These are phyloP conservation scores for Chrysosphaeria jannelii DNA, from an alignment of 2,329 filamentous ascomycete genomes.

Conservation along the genomic window DNA sequence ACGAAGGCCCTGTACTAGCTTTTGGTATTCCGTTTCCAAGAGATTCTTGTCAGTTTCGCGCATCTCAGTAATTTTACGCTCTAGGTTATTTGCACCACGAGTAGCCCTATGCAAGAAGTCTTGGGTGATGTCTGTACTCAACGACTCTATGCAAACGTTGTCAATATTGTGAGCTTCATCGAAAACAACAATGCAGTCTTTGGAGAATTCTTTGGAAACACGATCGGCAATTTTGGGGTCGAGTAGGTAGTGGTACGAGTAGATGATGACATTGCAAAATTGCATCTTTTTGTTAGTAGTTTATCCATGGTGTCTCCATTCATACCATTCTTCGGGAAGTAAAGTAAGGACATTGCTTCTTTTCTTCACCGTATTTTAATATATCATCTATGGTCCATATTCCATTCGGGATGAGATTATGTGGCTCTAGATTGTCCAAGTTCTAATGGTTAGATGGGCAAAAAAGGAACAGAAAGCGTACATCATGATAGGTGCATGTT, in stretches of 20 bases:
- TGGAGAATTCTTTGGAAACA: constrained; percentile 53
- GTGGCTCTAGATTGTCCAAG: constrained; percentile 74
- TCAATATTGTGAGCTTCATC: constrained; percentile 98
- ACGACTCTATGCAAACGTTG: constrained; percentile 92
- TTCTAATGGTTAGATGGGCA: constrained; percentile 21
- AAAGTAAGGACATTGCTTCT: constrained; percentile 96
- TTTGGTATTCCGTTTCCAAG: constrained; percentile 80
- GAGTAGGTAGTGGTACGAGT: constrained; percentile 93
- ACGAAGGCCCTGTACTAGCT: constrained; percentile 71
- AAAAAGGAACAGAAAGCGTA: constrained; percentile 10
- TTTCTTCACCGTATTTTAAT: constrained; percentile 65
- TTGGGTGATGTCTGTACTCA: constrained; percentile 90
- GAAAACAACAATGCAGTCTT: constrained; percentile 95
- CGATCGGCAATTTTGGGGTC: constrained; percentile 94
- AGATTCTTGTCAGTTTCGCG: constrained; percentile 86
- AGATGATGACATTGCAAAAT: constrained; percentile 98
- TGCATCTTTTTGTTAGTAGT: constrained; percentile 34
- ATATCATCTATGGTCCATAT: constrained; percentile 89
- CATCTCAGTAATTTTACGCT: constrained; percentile 79
- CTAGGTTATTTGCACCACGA: constrained; percentile 66
- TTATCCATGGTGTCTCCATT: not conserved
- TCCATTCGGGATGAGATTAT: constrained; percentile 79
- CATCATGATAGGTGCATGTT: constrained; percentile 83
- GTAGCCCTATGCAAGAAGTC: constrained; percentile 80
- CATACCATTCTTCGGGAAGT: constrained; percentile 73